Conservation (phyloP, 345 rosid species). For the Heritiera fomes region DNA sequence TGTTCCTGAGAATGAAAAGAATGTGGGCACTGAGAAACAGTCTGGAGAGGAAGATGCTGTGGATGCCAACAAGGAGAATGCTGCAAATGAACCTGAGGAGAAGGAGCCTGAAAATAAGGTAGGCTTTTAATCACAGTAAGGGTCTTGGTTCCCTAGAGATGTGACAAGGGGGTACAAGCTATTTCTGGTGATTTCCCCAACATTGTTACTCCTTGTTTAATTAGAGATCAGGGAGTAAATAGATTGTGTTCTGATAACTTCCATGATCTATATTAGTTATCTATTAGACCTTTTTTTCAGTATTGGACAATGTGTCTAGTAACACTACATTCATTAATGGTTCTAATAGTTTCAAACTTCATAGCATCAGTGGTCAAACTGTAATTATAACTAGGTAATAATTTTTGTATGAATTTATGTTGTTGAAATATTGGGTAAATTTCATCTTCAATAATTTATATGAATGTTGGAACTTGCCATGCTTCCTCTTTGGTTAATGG, state of each 20-base stretch:
- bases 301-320: background rate
- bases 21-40: slow-evolving; percentile 54
- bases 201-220: background rate
- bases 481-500: background rate
- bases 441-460: background rate
- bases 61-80: slow-evolving; percentile 71
- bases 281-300: background rate
- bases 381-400: background rate
- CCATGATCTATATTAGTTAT: background rate
- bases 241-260: background rate
- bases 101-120: slow-evolving; percentile 94
- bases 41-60: slow-evolving; percentile 58
- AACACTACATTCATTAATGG: background rate
- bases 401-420: background rate
- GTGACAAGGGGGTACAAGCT: background rate
- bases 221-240: background rate
- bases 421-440: background rate
- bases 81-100: slow-evolving; percentile 56
- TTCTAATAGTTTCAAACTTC: background rate
- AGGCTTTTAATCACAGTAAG: background rate
- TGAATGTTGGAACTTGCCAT: background rate
- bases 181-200: background rate
- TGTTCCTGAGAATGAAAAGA: slow-evolving; percentile 53
- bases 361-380: background rate
- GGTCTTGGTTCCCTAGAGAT: background rate